Base-by-base conservation (phyloP, 192 early-diverging fungal species). In the Obelidium mucronatum region DNA sequence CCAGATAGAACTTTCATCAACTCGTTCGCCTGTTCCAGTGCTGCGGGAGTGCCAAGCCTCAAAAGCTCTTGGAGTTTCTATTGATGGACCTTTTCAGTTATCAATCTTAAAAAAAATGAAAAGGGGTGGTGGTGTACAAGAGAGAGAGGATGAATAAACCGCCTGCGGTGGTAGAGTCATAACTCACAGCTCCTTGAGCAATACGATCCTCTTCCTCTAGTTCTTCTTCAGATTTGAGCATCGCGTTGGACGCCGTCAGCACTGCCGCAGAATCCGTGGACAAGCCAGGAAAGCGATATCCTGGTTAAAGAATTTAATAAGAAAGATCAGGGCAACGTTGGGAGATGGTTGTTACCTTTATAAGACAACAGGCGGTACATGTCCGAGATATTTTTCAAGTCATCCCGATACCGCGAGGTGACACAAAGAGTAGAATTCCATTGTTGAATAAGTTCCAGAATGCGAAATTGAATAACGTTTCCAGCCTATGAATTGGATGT, bases 1-100 rank as follows among this genome's bases (percentile, higher is more conserved):
- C 98, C 98, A 22, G 97, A 90, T 87, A 99, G 96, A 44, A 96
- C 85, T 81, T 99, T 98, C 92, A 99, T 98, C 58, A 99, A 82
- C 68, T 94, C 92, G 58, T 99, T 99, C 19, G 98, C 98, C 76
- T 97, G 95, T 33, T 91, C 93, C 34, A 99, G 81, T 76, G 97
- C 97, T 52, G 92, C 89, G 5, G 97, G 96, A 62, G 94, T 92
- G 30, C 94, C 97, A n/a, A 95, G 82, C 8, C 98, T 90, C 54
- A 99, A 90, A 39, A 99, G 87, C 75, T 98, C 98, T 85, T 99
- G 95, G 72, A 99, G 77, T 91, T 97, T 99, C 82, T 94, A 77
- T 6, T 22, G 8, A 58, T 22, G 48, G 48, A 51, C 22, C 22
- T 8, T n/a, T n/a, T n/a, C n/a, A n/a, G n/a, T n/a, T n/a, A n/a